Conservation (phyloP, 1,284 basidiomycete genomes). For the Microstroma glucosiphilum region DNA sequence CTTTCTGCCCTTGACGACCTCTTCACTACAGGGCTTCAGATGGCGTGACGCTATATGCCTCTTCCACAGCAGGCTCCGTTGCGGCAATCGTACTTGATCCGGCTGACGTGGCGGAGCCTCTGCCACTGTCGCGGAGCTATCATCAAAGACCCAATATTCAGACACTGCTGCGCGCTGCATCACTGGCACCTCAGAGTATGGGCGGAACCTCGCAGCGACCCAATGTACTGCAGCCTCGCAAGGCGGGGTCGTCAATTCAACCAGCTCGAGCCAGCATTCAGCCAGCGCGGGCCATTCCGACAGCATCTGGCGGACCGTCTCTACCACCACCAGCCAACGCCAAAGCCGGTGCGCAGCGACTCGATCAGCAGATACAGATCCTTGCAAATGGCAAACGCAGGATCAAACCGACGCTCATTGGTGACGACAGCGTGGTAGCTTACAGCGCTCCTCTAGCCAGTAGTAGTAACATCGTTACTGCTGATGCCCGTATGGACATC, state of each 20-base stretch:
- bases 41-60: constrained; percentile 84
- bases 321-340: constrained; percentile 13
- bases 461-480: not conserved
- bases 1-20: constrained; percentile 2
- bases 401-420: constrained; percentile 58
- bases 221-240: constrained; percentile 46
- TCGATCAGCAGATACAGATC: constrained; percentile 51
- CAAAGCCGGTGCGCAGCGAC: constrained; percentile 17
- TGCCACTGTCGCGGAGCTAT: not conserved
- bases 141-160: not conserved
- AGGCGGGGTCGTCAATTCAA: constrained; percentile 18
- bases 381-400: constrained; percentile 61
- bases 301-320: not conserved
- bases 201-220: constrained; percentile 18
- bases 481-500: constrained; percentile 14
- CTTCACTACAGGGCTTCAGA: constrained; percentile 54
- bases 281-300: not conserved
- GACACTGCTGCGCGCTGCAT: too few relatives aligned
- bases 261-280: not conserved
- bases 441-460: not conserved
- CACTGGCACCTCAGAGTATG: too few relatives aligned
- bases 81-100: constrained; percentile 69
- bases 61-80: constrained; percentile 89
- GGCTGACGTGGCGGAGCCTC: not conserved
- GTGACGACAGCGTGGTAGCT: constrained; percentile 15